These are phyloP conservation scores for Annona cherimola DNA, from an alignment of 164 flowering plant species.

Conservation along the genomic window DNA sequence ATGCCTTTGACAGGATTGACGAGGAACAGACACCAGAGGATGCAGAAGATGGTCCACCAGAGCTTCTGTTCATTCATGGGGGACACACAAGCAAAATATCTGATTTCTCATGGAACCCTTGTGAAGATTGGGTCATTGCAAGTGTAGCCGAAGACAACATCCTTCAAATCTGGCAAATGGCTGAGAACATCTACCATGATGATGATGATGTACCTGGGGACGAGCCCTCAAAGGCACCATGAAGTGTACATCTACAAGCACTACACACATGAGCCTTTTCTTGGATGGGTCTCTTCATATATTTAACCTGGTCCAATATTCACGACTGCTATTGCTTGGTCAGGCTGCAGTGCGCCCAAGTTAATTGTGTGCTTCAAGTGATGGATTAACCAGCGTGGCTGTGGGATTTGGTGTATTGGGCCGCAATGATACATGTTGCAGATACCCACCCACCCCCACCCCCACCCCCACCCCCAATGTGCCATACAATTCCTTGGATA, in stretches of 20 bases:
- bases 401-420: not conserved
- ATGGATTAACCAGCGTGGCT: not conserved
- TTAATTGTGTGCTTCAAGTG: not conserved
- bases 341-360: not conserved
- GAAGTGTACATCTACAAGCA: not conserved
- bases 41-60: conserved; percentile 98
- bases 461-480: too few species aligned
- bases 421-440: not conserved
- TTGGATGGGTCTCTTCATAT: not conserved
- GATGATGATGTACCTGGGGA: conserved; percentile 78
- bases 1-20: conserved; percentile 53
- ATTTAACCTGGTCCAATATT: not conserved
- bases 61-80: conserved; percentile 92
- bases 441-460: not conserved
- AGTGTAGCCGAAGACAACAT: conserved; percentile 98
- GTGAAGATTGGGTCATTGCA: conserved; percentile 93
- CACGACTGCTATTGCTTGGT: not conserved
- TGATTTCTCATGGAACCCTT: conserved; percentile 98
- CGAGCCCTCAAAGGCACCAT: conserved; percentile 48
- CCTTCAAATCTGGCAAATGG: conserved; percentile 99
- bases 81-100: conserved; percentile 98
- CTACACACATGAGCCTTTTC: not conserved
- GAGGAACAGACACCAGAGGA: conserved; percentile 92
- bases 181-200: conserved; percentile 94
- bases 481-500: too few species aligned